Base-by-base conservation (phyloP, 1,284 basidiomycete genomes). In the Farysia itapuensis region DNA sequence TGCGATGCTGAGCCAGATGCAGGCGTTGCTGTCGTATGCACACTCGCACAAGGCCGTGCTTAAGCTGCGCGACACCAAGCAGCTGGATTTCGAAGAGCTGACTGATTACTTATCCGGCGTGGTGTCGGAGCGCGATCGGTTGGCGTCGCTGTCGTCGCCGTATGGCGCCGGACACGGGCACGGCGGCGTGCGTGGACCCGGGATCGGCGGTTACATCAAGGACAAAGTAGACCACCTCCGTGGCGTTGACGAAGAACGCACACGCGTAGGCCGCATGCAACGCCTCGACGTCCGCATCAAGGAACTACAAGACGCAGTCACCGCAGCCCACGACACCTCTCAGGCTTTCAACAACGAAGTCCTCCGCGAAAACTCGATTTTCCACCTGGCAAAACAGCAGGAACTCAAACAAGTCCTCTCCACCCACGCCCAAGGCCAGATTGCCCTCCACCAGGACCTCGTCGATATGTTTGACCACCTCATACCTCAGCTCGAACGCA, bases 71-170 rank as follows among this genome's bases (percentile, higher is more conserved):
- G 95, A 98, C 77, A 91, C 97, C 79, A 98, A 97, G 78, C 95
- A 99, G 77, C 84, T 97, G 42, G 94, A 99, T 77, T 96, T 97
- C 66, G 94, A 99, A 78, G 94, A 97, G 74, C 84, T 97, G 5
- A 93, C 91, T 5, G 89, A 92, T 45, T 98, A 98, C 77, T 82
- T 99, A 5, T 89, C 89, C 2, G 88, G 87, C 6, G 85, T 96
- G 22, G 92, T 90, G 0, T 82, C 85, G 7, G 94, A 98, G 79
- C 86, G 94, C 11, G 95, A 98, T 76, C 82, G 94, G 29, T 81
- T 98, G 8, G 65, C 61, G 1, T 60, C 54, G 5, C 49, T 76
- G 5, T 64, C 58, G 12, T 64, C 59, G 9, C 67, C 67, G 13
- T 59, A 70, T 25, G 72, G 72, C 6, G 50, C 50, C 1, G 68